Evolutionary conservation across 2,329 filamentous ascomycete species (phyloP).

Genomic region (Apiospora saccharicola): DNA sequence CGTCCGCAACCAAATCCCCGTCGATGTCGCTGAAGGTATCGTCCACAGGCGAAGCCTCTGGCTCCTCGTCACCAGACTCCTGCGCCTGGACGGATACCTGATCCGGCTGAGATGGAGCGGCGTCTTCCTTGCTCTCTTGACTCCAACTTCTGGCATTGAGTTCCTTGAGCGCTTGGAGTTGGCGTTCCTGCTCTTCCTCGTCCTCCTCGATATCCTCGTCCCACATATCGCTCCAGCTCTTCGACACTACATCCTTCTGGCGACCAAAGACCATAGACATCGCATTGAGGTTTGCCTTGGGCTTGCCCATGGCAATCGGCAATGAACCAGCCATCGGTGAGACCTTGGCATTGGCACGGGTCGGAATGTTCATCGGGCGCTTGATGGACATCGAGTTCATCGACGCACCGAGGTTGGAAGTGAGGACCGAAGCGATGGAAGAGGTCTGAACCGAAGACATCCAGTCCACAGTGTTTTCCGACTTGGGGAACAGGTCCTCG

Average conservation of each 20-base stretch:
- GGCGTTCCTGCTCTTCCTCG: slow-evolving; percentile 68
- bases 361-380: slow-evolving; percentile 50
- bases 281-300: slow-evolving; percentile 70
- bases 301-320: slow-evolving; percentile 81
- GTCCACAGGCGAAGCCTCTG: slow-evolving; percentile 46
- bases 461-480: slow-evolving; percentile 77
- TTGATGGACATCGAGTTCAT: slow-evolving; percentile 75
- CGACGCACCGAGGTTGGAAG: slow-evolving; percentile 82
- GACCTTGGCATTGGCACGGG: slow-evolving; percentile 58
- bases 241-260: slow-evolving; percentile 81
- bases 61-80: slow-evolving; percentile 52
- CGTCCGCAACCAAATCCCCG: slow-evolving; percentile 71
- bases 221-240: slow-evolving; percentile 99
- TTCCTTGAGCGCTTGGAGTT: slow-evolving; percentile 66
- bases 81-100: slow-evolving; percentile 53
- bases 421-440: slow-evolving; percentile 83
- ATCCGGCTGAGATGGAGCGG: slow-evolving; percentile 42
- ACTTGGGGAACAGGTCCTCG: slow-evolving; percentile 86
- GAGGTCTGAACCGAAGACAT: slow-evolving; percentile 81
- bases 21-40: slow-evolving; percentile 60
- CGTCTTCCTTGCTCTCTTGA: slow-evolving; percentile 69
- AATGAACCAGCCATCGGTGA: slow-evolving; percentile 73
- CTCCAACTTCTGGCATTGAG: slow-evolving; percentile 82
- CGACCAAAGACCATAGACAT: slow-evolving; percentile 83
- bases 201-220: slow-evolving; percentile 88